Percentiles rank a stretch among this genome's conserved stretches.
Evolutionary conservation across 306 rosid genomes (phyloP).

Genomic region (Geum urbanum): DNA sequence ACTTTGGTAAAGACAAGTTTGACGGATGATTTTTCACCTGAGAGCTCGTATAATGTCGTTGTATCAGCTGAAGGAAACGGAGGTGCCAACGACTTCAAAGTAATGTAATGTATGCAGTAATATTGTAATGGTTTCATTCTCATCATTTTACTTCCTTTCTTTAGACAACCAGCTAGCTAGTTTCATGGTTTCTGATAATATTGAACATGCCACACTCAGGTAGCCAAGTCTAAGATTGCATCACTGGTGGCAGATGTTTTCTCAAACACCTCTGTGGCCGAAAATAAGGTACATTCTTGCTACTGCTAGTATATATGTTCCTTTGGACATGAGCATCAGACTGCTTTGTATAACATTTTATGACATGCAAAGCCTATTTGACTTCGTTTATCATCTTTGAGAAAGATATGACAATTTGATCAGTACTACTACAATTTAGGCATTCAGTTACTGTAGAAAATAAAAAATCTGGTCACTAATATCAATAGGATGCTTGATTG

Average conservation of each 20-base stretch:
- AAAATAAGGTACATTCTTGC: constrained; percentile 64
- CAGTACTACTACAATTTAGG: background rate
- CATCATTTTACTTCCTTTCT: background rate
- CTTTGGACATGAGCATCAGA: background rate
- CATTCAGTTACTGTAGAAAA: too few relatives aligned
- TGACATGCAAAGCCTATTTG: background rate
- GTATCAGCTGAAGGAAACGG: constrained; percentile 64
- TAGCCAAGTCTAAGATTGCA: constrained; percentile 75
- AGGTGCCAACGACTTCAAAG: constrained; percentile 88
- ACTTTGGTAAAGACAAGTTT: constrained; percentile 81
- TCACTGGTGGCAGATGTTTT: constrained; percentile 77
- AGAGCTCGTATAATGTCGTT: constrained; percentile 71
- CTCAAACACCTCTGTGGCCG: constrained; percentile 86
- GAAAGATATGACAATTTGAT: background rate
- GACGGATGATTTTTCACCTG: constrained; percentile 71
- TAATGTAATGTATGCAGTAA: constrained; percentile 97
- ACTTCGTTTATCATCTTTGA: background rate
- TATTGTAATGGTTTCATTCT: constrained; percentile 18
- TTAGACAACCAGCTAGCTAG: background rate
- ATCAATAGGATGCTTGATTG: background rate
- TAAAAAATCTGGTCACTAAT: too few relatives aligned
- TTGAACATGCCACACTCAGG: constrained; percentile 36
- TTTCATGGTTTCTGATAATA: background rate
- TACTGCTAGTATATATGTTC: background rate
- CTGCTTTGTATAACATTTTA: background rate